Conservation (phyloP, 345 rosid genomes). For the Leavenworthia alabamica region DNA sequence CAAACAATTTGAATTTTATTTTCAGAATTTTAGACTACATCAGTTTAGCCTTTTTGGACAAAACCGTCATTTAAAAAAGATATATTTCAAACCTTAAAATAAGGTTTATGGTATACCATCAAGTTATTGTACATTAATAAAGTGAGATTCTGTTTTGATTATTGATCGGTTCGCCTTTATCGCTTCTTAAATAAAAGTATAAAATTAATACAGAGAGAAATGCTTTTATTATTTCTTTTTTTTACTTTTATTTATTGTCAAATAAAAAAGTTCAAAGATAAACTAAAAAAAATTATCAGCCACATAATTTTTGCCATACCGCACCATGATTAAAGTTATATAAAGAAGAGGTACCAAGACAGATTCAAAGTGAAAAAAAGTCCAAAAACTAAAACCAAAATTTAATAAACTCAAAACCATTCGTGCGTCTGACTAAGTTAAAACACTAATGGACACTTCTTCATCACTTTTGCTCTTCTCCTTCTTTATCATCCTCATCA, state of each 20-base stretch:
- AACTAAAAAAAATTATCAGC: constrained; percentile 7
- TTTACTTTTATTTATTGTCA: not conserved
- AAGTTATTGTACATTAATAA: too few relatives aligned
- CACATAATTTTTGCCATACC: constrained; percentile 32
- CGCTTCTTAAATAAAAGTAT: too few relatives aligned
- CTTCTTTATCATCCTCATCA: constrained; percentile 26
- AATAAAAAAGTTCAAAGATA: not conserved
- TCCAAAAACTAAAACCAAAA: constrained; percentile 10
- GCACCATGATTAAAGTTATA: constrained; percentile 32
- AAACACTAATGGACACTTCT: constrained; percentile 31
- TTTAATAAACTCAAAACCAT: constrained; percentile 14
- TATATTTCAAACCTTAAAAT: too few relatives aligned
- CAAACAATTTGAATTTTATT: not conserved
- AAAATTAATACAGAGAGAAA: too few relatives aligned
- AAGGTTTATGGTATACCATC: not conserved
- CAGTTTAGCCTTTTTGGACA: not conserved
- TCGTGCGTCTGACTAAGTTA: constrained; percentile 28
- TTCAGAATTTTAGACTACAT: not conserved
- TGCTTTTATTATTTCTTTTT: not conserved
- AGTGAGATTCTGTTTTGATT: too few relatives aligned
- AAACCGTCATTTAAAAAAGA: not conserved
- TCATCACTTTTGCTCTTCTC: constrained; percentile 30
- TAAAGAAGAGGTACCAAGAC: constrained; percentile 20
- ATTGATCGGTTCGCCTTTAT: too few relatives aligned
- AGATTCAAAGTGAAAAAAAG: constrained; percentile 31